Percentiles rank a stretch among this genome's conserved stretches.
phyloP scores from a whole-genome alignment of 306 rosid genomes.

The Castanea sativa region DNA sequence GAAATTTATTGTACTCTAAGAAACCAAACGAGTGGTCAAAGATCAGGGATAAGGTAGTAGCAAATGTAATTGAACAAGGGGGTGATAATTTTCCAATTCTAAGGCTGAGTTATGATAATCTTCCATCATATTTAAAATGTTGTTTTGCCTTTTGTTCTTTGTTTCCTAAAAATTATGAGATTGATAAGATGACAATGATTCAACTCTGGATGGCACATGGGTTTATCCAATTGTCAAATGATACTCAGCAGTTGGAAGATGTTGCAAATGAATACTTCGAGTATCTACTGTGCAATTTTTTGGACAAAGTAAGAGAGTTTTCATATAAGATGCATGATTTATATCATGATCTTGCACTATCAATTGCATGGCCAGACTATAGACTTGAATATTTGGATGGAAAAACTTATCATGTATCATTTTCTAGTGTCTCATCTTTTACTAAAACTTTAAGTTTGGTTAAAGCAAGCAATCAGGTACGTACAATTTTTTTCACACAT shows the following conservation, averaged over 20 bases:
- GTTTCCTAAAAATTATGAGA: slow-evolving; percentile 36
- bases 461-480: slow-evolving; percentile 3
- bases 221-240: slow-evolving; percentile 20
- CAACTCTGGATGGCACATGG: slow-evolving; percentile 45
- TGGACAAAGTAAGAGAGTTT: slow-evolving; percentile 9
- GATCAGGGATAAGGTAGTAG: slow-evolving; percentile 32
- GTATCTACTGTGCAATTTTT: slow-evolving; percentile 27
- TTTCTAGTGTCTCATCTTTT: background rate
- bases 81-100: slow-evolving; percentile 29
- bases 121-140: slow-evolving; percentile 34
- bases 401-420: slow-evolving; percentile 14
- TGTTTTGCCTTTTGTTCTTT: slow-evolving; percentile 43
- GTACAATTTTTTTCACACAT: slow-evolving; percentile 3
- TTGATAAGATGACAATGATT: slow-evolving; percentile 18
- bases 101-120: slow-evolving; percentile 21
- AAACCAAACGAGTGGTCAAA: slow-evolving; percentile 32
- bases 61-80: slow-evolving; percentile 12
- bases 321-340: slow-evolving; percentile 29
- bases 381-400: background rate
- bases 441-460: background rate
- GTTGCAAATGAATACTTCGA: slow-evolving; percentile 35
- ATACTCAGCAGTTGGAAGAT: slow-evolving; percentile 24
- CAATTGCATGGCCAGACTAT: slow-evolving; percentile 12
- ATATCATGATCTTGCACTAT: slow-evolving; percentile 41
- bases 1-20: slow-evolving; percentile 30